Evolutionary conservation across 768 basidiomycete genomes (phyloP).

Genomic region (Boletus rubropictus): DNA sequence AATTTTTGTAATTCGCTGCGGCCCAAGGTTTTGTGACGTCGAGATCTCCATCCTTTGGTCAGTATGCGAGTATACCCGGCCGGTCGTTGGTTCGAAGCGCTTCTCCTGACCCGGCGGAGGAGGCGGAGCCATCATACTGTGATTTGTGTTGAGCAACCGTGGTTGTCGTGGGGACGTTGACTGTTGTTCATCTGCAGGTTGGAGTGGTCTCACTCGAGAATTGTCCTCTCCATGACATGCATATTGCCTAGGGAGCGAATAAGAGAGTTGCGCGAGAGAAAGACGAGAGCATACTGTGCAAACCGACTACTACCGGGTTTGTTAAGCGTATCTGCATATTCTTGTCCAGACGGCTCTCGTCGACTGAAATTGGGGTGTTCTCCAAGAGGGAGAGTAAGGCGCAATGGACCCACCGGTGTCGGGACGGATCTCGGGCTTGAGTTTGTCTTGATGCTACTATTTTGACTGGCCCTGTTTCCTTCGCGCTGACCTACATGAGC

Average conservation of each 20-base stretch:
- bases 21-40: constrained; percentile 7
- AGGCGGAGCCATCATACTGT: constrained; percentile 29
- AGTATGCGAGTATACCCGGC: constrained; percentile 9
- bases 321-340: constrained; percentile 17
- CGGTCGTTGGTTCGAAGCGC: constrained; percentile 23
- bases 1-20: constrained; percentile 23
- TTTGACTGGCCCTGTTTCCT: constrained; percentile 15
- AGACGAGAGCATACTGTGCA: constrained; percentile 36
- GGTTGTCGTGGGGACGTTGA: constrained; percentile 36
- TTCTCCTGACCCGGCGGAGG: constrained; percentile 20
- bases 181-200: constrained; percentile 39
- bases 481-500: background rate
- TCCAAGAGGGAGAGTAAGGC: constrained; percentile 62
- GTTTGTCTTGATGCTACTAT: constrained; percentile 26
- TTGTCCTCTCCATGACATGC: constrained; percentile 52
- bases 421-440: constrained; percentile 60
- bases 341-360: constrained; percentile 20
- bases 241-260: constrained; percentile 50
- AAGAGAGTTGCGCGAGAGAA: constrained; percentile 8
- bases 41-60: constrained; percentile 11
- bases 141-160: constrained; percentile 27
- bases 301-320: constrained; percentile 50
- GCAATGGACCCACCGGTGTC: constrained; percentile 53
- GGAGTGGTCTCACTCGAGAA: constrained; percentile 36
- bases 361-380: constrained; percentile 39